Conservation (phyloP, 129 eudicot genomes). For the Silybum marianum region DNA sequence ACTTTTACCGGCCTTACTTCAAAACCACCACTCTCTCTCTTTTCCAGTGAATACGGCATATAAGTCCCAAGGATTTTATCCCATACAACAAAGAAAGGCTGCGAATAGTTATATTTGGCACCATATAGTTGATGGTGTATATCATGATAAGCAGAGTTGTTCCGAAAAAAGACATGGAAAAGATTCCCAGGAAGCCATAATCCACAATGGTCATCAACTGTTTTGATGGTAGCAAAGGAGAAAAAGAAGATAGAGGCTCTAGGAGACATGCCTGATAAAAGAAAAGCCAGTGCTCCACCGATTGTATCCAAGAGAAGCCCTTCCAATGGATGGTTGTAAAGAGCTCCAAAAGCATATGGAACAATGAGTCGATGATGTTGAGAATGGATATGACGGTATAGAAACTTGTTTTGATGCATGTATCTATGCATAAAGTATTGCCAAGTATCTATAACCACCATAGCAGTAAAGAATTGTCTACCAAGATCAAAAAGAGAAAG, state of each 20-base stretch:
- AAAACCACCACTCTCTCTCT: slow-evolving; percentile 71
- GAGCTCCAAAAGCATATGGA: slow-evolving; percentile 92
- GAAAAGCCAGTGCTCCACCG: slow-evolving; percentile 90
- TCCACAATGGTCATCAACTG: slow-evolving; percentile 94
- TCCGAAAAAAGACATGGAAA: slow-evolving; percentile 74
- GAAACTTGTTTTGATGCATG: slow-evolving; percentile 91
- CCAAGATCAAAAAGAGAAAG: slow-evolving; percentile 52
- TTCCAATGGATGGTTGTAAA: slow-evolving; percentile 87
- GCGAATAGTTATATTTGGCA: slow-evolving; percentile 81
- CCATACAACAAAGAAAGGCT: slow-evolving; percentile 91
- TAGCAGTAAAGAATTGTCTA: slow-evolving; percentile 64
- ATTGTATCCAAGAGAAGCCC: slow-evolving; percentile 84
- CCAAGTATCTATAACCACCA: slow-evolving; percentile 82
- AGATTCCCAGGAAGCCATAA: slow-evolving; percentile 88
- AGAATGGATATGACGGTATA: slow-evolving; percentile 80
- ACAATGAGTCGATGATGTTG: slow-evolving; percentile 85
- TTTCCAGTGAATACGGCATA: slow-evolving; percentile 79
- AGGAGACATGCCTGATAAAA: slow-evolving; percentile 90
- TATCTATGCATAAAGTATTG: slow-evolving; percentile 87
- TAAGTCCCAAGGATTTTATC: slow-evolving; percentile 79
- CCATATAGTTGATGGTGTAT: slow-evolving; percentile 94
- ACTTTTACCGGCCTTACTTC: slow-evolving; percentile 80
- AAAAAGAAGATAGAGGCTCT: slow-evolving; percentile 90
- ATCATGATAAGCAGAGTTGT: slow-evolving; percentile 93
- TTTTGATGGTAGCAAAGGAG: slow-evolving; percentile 90